Evolutionary conservation across 257 asterid species (phyloP).

Genomic region (Rhazya stricta): DNA sequence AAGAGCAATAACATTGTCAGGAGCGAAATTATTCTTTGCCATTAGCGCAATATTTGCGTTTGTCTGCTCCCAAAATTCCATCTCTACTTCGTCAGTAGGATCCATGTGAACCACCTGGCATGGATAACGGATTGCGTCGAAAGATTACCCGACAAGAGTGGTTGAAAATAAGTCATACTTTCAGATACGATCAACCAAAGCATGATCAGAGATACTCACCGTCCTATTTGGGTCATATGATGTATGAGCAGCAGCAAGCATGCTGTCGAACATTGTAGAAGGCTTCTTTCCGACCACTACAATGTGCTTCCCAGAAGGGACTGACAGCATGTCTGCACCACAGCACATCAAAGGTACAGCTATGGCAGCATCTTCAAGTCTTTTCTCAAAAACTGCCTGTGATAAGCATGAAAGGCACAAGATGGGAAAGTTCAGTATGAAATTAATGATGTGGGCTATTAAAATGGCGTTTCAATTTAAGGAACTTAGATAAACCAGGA

Average conservation of each 20-base stretch:
- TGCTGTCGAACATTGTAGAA: conserved; percentile 35
- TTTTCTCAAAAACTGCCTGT: conserved; percentile 90
- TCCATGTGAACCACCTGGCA: conserved; percentile 85
- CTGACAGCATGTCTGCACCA: conserved; percentile 69
- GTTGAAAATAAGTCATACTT: too few species aligned
- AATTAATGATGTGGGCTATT: background rate
- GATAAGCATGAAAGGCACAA: background rate
- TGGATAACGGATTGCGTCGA: background rate
- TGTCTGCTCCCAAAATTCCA: conserved; percentile 62
- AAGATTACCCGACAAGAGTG: background rate
- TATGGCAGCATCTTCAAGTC: conserved; percentile 57
- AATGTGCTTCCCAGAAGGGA: conserved; percentile 69
- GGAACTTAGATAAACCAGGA: conserved; percentile 43
- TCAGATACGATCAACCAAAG: too few species aligned
- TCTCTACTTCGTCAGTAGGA: conserved; percentile 54
- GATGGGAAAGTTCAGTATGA: background rate
- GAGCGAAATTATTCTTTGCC: conserved; percentile 48
- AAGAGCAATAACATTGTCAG: conserved; percentile 52
- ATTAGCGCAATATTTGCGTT: conserved; percentile 57
- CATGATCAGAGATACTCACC: conserved; percentile 26
- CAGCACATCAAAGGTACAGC: conserved; percentile 93
- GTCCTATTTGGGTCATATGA: conserved; percentile 64
- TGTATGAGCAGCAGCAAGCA: conserved; percentile 80
- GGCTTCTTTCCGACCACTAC: conserved; percentile 53
- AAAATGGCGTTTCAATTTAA: background rate